Base-by-base conservation (phyloP, 176 grass and related monocot species). In the Saccharum officinarum region DNA sequence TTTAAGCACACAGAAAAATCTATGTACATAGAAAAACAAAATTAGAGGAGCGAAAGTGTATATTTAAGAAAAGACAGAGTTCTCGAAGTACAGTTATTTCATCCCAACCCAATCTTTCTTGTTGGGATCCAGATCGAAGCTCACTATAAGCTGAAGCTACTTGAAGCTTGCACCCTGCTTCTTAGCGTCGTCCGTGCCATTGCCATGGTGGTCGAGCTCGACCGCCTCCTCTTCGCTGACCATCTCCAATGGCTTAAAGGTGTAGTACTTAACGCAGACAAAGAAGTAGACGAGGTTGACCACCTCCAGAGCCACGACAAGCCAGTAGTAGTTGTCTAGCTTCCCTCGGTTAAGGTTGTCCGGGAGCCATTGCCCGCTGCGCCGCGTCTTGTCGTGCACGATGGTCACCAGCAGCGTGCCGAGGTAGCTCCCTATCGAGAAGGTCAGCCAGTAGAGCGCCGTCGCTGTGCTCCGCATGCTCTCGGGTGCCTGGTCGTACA, bases 401-500 rank as follows among this genome's bases (percentile, higher is more conserved):
- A 91, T 46, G 20, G 80, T 92, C 67, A 95, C 93, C 69, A 95
- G 42, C 40, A 92, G 75, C 6, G 93, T 95, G 37, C 93, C 93
- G 39, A 85, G 16, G 87, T 92, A 95, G 72, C 88, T 95, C 12
- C 93, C 90, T 1, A 84, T 45, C 0, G 93, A 91, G 61, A 39
- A 54, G 2, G 90, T 78, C 1, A 92, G 86, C 93, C 93, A 95
- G 83, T 87, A 95, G 65, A 95, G 71, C 57, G 93, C 93, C 14
- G 88, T 82, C 3, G 90, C 93, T 0, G 86, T 88, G 83, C 93
- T 95, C 47, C 90, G 55, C 90, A 95, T 88, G 87, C 93, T 90
- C 75, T 95, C 93, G 4, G 93, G 93, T 1, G 93, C 83, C 82
- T 95, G 93, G 36, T 92, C 93, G 28, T 95, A 95, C 54, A 91